Percentiles rank a stretch among this genome's conserved stretches.
phyloP scores from a whole-genome alignment of 179 eudicot species.

The Drosera spatulata region DNA sequence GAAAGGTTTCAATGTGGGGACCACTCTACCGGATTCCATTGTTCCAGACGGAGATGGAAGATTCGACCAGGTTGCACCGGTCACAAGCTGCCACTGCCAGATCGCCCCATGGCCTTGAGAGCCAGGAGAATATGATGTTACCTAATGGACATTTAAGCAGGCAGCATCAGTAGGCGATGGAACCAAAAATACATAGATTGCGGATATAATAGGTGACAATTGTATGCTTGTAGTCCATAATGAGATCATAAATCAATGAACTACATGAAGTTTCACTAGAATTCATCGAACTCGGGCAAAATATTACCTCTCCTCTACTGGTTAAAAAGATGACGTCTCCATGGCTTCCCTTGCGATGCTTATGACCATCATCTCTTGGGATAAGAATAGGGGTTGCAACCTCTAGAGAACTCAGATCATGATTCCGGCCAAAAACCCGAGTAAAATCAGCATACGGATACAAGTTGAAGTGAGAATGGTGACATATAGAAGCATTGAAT shows the following conservation, averaged over 20 bases:
- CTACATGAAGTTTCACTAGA: neutral
- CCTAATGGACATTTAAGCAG: slow-evolving; percentile 27
- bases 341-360: slow-evolving; percentile 79
- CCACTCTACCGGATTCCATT: slow-evolving; percentile 70
- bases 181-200: no score
- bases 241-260: no score
- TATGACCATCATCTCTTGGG: slow-evolving; percentile 74
- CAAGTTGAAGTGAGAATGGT: slow-evolving; percentile 66
- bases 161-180: no score
- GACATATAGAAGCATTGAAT: slow-evolving; percentile 98
- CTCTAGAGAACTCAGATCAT: slow-evolving; percentile 71
- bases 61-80: slow-evolving; percentile 97
- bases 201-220: no score
- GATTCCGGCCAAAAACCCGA: slow-evolving; percentile 55
- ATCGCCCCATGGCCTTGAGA: slow-evolving; percentile 82
- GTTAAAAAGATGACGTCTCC: slow-evolving; percentile 92
- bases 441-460: slow-evolving; percentile 79
- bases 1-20: slow-evolving; percentile 77
- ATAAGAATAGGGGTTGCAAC: slow-evolving; percentile 94
- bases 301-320: slow-evolving; percentile 87
- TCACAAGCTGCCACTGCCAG: slow-evolving; percentile 94
- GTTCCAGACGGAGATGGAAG: slow-evolving; percentile 86
- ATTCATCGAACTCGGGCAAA: neutral
- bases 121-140: slow-evolving; percentile 85
- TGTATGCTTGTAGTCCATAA: no score